Base-by-base conservation (phyloP, 2,329 filamentous ascomycete species). In the Purpureocillium takamizusanense region DNA sequence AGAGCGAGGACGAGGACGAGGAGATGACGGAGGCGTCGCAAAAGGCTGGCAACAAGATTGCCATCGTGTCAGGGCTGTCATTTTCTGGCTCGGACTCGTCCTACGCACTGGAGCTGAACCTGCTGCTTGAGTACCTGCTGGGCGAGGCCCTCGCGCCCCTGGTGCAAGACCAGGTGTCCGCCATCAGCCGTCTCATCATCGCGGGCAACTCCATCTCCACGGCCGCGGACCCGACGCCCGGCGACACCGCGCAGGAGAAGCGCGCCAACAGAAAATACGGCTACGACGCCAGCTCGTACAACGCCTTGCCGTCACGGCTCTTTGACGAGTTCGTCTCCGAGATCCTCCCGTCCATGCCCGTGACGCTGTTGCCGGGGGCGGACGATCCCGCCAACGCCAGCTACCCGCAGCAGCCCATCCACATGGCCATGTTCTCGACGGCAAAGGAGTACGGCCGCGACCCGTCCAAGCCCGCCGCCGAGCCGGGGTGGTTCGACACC, bases 121-220 rank as follows among this genome's bases (percentile, higher is more conserved):
- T 98, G 2, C 70, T 98, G 7, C 70, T 83, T 11, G 90, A 98
- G 58, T 97, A 83, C 53, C 76, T 98, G 6, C 76, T 94, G 4
- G 92, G 92, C 40, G 90, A 95, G 61, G 74, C 81, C 0, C 63
- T 84, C 4, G 76, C 77, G 14, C 66, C 75, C 0, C 59, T 63
- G 1, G 69, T 74, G 0, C 83, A 88, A 52, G 59, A 66, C 14
- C 66, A 72, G 21, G 64, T 79, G 3, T 70, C 79, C 1, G 72
- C 72, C 12, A 94, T 98, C 46, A 86, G 82, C 43, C 78, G 90
- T 13, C 74, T 98, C 15, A 78, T 98, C 47, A 86, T 98, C 48
- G 90, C 89, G 1, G 92, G 92, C 31, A 90, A 97, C 61, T 94
- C 88, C 2, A 78, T 97, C 36, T 90, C 86, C 1, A 76, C 94